Conservation (phyloP, 257 asterid species). For the Nicotiana tomentosiformis region DNA sequence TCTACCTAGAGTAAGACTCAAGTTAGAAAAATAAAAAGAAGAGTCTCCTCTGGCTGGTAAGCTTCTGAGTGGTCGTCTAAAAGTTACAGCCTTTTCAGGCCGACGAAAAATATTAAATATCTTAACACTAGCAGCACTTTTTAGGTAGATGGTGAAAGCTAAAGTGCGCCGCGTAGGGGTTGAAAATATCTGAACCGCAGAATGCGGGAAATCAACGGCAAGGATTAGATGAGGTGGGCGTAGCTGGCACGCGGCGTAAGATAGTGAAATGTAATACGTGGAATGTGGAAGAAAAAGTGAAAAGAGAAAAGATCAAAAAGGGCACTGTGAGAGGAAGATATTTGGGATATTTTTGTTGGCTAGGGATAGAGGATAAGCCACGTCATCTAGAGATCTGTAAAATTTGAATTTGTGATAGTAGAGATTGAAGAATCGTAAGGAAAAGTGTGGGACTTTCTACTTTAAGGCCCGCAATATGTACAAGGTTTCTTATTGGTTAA, state of each 20-base stretch:
- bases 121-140: slow-evolving; percentile 29
- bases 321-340: neutral
- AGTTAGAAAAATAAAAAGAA: slow-evolving; percentile 4
- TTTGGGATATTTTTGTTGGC: too few species aligned
- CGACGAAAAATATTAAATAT: slow-evolving; percentile 9
- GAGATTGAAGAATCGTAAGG: neutral
- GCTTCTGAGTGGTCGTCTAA: slow-evolving; percentile 2
- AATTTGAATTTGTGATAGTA: neutral
- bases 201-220: slow-evolving; percentile 3
- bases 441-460: neutral
- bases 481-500: neutral
- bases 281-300: slow-evolving; percentile 8
- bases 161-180: slow-evolving; percentile 15
- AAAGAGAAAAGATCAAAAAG: neutral
- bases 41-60: neutral
- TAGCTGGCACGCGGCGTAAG: slow-evolving; percentile 5
- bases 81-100: slow-evolving; percentile 5
- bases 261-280: slow-evolving; percentile 28
- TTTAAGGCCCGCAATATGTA: neutral
- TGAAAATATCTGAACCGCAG: slow-evolving; percentile 12
- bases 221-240: slow-evolving; percentile 11
- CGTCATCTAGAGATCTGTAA: slow-evolving; percentile 26
- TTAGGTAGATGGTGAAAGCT: slow-evolving; percentile 23
- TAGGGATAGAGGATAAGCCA: slow-evolving; percentile 39
- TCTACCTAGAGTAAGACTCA: neutral